phyloP scores from a whole-genome alignment of 164 flowering plant species.

The Macadamia tetraphylla region DNA sequence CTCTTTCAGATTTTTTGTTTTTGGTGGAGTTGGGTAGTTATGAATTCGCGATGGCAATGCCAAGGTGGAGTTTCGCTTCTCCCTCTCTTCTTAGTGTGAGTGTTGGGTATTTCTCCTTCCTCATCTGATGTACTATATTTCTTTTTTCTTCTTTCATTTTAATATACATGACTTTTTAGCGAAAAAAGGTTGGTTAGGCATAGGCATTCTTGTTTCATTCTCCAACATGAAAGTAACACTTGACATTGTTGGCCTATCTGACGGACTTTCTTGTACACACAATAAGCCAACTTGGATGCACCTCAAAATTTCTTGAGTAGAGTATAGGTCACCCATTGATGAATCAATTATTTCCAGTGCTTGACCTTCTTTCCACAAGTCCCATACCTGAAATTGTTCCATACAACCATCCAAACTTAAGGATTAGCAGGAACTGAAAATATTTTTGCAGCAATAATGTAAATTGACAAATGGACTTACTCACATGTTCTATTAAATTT shows the following conservation, averaged over 20 bases:
- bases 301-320: not conserved
- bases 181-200: slow-evolving; percentile 3
- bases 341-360: slow-evolving; percentile 9
- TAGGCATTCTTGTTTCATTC: not conserved
- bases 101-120: too few species aligned
- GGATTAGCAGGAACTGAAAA: not conserved
- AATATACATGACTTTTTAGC: too few species aligned
- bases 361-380: slow-evolving; percentile 10
- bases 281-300: slow-evolving; percentile 7
- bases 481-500: slow-evolving; percentile 11
- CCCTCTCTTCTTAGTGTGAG: too few species aligned
- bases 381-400: slow-evolving; percentile 15
- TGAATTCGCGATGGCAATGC: too few species aligned
- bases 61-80: too few species aligned
- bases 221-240: not conserved
- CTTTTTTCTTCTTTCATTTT: too few species aligned
- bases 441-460: not conserved
- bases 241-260: slow-evolving; percentile 11
- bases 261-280: slow-evolving; percentile 13
- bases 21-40: too few species aligned
- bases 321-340: not conserved
- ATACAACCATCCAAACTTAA: not conserved
- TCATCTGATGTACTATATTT: too few species aligned
- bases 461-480: not conserved
- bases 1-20: too few species aligned